Conservation (phyloP, 176 grass and related monocot genomes). For the Poa annua region DNA sequence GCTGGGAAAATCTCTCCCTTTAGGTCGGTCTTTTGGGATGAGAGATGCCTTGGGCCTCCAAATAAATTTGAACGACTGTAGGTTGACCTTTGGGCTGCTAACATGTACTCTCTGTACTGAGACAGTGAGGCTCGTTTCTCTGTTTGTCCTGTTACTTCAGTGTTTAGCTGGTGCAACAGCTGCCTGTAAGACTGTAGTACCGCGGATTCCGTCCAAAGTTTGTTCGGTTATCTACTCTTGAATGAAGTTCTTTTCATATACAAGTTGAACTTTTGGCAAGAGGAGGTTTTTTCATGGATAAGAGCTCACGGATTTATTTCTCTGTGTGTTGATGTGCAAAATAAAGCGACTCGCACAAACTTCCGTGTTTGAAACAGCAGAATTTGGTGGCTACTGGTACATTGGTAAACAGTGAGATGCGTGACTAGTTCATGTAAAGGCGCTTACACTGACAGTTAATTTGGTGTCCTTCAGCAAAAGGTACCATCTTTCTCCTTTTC, state of each 20-base stretch:
- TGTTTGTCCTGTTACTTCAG: not conserved
- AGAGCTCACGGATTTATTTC: not conserved
- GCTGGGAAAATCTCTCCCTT: too few relatives aligned
- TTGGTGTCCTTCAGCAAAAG: not conserved
- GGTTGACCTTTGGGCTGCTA: too few relatives aligned
- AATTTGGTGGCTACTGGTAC: not conserved
- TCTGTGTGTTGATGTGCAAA: not conserved
- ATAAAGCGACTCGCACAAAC: not conserved
- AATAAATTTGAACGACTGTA: too few relatives aligned
- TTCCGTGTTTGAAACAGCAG: not conserved
- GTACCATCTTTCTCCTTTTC: slow-evolving; percentile 8
- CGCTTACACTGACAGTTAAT: slow-evolving; percentile 1
- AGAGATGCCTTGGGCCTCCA: too few relatives aligned
- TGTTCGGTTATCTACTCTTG: not conserved
- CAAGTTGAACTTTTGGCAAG: not conserved
- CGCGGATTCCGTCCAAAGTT: not conserved
- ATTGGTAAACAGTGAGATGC: not conserved
- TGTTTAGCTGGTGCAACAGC: not conserved
- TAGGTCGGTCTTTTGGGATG: too few relatives aligned
- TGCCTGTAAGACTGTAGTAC: not conserved
- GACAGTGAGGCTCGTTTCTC: not conserved
- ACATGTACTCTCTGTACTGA: too few relatives aligned
- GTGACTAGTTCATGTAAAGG: slow-evolving; percentile 4
- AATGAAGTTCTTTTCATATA: slow-evolving; percentile 31
- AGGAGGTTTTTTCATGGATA: not conserved